Evolutionary conservation across 2,329 filamentous ascomycete species (phyloP).

Genomic region (Fusarium phyllophilum): DNA sequence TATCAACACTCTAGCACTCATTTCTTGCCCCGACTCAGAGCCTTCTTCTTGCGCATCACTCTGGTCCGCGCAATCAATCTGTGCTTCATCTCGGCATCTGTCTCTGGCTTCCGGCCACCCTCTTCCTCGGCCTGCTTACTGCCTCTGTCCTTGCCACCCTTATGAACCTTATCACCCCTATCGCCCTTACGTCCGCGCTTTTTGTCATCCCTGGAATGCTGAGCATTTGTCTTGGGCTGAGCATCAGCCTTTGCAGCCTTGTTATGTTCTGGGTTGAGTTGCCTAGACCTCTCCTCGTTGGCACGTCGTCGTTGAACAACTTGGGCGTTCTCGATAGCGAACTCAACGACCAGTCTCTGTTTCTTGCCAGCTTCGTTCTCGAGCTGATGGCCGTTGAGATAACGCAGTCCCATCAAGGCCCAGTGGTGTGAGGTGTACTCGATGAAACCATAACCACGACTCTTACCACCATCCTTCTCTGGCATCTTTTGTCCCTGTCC

Average conservation of each 20-base stretch:
- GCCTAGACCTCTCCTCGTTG: conserved; percentile 50
- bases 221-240: conserved; percentile 27
- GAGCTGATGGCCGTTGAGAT: conserved; percentile 82
- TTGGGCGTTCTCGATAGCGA: conserved; percentile 97
- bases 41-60: conserved; percentile 78
- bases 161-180: conserved; percentile 25
- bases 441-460: conserved; percentile 95
- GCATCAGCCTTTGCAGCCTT: conserved; percentile 32
- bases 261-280: conserved; percentile 37
- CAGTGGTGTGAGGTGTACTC: conserved; percentile 95
- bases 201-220: conserved; percentile 35
- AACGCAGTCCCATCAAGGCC: conserved; percentile 93
- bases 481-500: conserved; percentile 84
- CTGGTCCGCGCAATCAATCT: conserved; percentile 89
- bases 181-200: conserved; percentile 31
- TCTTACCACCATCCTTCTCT: conserved; percentile 81
- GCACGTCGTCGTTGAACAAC: conserved; percentile 80
- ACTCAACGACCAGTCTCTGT: conserved; percentile 92
- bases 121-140: conserved; percentile 17
- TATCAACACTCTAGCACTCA: conserved; percentile 35
- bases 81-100: conserved; percentile 63
- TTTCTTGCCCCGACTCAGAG: conserved; percentile 49
- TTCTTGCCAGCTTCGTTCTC: conserved; percentile 76
- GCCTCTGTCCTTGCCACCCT: neutral
- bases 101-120: conserved; percentile 49